phyloP scores from a whole-genome alignment of 139 green algal species.

The Closterium sp. region DNA sequence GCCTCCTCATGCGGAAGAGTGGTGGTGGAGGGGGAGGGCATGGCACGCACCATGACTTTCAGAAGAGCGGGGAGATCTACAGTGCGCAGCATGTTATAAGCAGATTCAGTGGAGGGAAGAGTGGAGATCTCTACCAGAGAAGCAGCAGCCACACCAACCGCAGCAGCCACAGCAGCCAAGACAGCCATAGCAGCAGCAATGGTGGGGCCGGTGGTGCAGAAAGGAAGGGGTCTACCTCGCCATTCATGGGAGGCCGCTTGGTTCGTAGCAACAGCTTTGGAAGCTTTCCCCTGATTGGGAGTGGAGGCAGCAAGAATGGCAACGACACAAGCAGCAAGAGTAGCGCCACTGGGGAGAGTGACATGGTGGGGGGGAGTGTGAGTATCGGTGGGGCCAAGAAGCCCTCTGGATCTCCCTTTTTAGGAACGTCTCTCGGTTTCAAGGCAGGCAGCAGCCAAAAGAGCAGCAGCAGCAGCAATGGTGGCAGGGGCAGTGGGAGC shows the following conservation, averaged over 20 bases:
- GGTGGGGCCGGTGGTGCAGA: background rate
- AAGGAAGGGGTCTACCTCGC: background rate
- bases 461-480: background rate
- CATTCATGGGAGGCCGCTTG: background rate
- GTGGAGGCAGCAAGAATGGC: background rate
- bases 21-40: background rate
- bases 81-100: background rate
- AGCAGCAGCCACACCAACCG: background rate
- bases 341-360: background rate
- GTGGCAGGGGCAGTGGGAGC: background rate
- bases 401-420: background rate
- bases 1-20: background rate
- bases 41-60: background rate
- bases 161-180: too few relatives aligned
- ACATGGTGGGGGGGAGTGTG: background rate
- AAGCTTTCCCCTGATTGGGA: background rate
- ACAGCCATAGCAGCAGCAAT: background rate
- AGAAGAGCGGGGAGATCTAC: background rate
- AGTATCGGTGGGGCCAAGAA: background rate
- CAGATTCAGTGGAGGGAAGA: background rate
- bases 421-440: background rate
- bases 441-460: background rate
- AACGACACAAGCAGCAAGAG: background rate
- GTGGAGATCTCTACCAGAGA: background rate
- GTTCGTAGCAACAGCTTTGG: background rate